Conservation (phyloP, 371 early-diverging fungal genomes). For the Caulochytrium protostelioides region DNA sequence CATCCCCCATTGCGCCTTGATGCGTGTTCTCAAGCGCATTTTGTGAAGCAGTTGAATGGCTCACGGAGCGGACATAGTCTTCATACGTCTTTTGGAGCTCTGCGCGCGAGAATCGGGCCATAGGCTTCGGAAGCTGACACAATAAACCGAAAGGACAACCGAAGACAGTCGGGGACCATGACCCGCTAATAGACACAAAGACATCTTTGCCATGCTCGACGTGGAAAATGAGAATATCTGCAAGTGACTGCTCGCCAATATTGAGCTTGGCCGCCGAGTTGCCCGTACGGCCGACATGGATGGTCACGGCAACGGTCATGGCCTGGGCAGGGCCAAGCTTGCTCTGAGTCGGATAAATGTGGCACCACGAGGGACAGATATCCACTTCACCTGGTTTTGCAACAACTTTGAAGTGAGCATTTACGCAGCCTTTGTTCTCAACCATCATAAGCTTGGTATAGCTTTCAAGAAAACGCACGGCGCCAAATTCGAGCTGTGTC, state of each 20-base stretch:
- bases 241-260: constrained; percentile 32
- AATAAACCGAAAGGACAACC: constrained; percentile 43
- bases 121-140: neutral
- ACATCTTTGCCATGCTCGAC: constrained; percentile 58
- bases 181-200: constrained; percentile 49
- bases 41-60: neutral
- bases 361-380: constrained; percentile 42
- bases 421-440: constrained; percentile 54
- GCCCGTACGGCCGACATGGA: neutral
- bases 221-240: constrained; percentile 60
- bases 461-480: constrained; percentile 40
- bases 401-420: constrained; percentile 44
- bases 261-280: constrained; percentile 22
- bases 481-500: constrained; percentile 49
- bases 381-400: constrained; percentile 31
- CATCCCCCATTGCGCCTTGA: neutral
- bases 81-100: neutral
- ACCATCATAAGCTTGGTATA: constrained; percentile 33
- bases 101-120: neutral
- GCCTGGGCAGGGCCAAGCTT: constrained; percentile 32
- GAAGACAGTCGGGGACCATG: constrained; percentile 49
- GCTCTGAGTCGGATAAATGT: constrained; percentile 36
- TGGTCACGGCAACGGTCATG: neutral
- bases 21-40: neutral
- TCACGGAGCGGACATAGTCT: neutral